Evolutionary conservation across 2,329 filamentous ascomycete species (phyloP).

Genomic region (Ilyonectria mors-panacis): DNA sequence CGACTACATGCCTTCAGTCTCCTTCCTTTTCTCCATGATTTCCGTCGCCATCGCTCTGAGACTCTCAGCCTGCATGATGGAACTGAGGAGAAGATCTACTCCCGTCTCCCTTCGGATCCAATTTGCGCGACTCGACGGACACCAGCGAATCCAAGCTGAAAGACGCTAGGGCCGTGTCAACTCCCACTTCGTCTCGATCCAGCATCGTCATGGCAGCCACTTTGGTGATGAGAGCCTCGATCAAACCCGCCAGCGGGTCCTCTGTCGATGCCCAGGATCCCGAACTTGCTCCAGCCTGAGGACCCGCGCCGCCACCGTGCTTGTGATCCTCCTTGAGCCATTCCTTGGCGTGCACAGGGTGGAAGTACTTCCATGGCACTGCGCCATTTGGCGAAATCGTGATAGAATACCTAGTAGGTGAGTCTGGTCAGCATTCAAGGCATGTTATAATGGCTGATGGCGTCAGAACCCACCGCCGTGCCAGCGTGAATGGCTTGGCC

Average conservation of each 20-base stretch:
- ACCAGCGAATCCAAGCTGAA: slow-evolving; percentile 32
- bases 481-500: slow-evolving; percentile 57
- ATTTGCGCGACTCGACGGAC: slow-evolving; percentile 33
- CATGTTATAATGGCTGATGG: slow-evolving; percentile 56
- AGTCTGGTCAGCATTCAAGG: slow-evolving; percentile 39
- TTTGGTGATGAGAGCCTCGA: slow-evolving; percentile 25
- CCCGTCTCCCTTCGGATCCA: slow-evolving; percentile 31
- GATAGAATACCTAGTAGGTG: too few species aligned
- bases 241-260: slow-evolving; percentile 9
- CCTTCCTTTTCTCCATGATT: too few species aligned
- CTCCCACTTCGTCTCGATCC: slow-evolving; percentile 28
- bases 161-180: slow-evolving; percentile 9
- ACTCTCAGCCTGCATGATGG: too few species aligned
- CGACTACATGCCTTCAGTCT: too few species aligned
- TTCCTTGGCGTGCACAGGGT: too few species aligned
- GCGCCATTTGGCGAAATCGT: too few species aligned
- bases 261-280: too few species aligned
- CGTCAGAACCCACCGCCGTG: slow-evolving; percentile 5
- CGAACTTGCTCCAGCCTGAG: slow-evolving; percentile 5
- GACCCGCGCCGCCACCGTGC: too few species aligned
- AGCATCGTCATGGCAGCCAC: slow-evolving; percentile 35
- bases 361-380: too few species aligned
- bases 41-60: too few species aligned
- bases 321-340: too few species aligned
- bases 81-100: slow-evolving; percentile 5